Evolutionary conservation across 768 basidiomycete genomes (phyloP), one percentile per base, ranked within the genome.

Genomic region (Tricholoma bakamatsutake): DNA sequence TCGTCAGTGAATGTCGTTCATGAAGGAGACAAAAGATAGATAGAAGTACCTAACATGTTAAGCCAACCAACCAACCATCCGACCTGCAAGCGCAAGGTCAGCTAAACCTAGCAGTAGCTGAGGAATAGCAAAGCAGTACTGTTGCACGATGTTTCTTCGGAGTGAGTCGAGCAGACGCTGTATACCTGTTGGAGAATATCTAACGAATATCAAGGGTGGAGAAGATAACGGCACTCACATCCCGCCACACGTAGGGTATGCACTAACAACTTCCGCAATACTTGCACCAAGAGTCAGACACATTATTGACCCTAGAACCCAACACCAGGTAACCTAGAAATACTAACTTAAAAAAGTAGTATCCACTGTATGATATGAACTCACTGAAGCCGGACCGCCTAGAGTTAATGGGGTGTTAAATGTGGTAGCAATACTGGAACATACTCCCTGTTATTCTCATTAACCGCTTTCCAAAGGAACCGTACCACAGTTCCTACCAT

Each of bases 21-120:
- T 42, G 11, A 3, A 17, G 7, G 21, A 33, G 17, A 4, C 21
- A 50, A 9, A 27, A 8, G 27, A 62, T 12, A 58, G 43, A 42
- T 50, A 21, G 35, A 64, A 71, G 17, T 58, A 80, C 85, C 88
- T 13, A 90, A 80, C 40, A 90, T 83, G 65, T 93, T 93, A 43
- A 93, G 76, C 88, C 88, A 90, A 49, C 88, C 88, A 15, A 90
- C 88, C 9, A 88, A 69, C 87, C 87, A 89, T 28, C 87, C 87
- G 34, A 88, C 77, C 81, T 84, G 45, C 40, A 50, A 18, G 55
- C 18, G 24, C 48, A 43, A 43, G 15, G 52, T 34, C 5, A 42
- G 27, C 8, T 30, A 24, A n/a, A 27, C 46, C 5, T 8, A 15
- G 24, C 6, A 3, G 43, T 6, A 24, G 33, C 21, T 24, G 21